A percentile compares a stretch with the other conserved stretches of the same genome.
Conservation (phyloP, 2,329 filamentous ascomycete genomes). For the Fusarium chuoi region DNA sequence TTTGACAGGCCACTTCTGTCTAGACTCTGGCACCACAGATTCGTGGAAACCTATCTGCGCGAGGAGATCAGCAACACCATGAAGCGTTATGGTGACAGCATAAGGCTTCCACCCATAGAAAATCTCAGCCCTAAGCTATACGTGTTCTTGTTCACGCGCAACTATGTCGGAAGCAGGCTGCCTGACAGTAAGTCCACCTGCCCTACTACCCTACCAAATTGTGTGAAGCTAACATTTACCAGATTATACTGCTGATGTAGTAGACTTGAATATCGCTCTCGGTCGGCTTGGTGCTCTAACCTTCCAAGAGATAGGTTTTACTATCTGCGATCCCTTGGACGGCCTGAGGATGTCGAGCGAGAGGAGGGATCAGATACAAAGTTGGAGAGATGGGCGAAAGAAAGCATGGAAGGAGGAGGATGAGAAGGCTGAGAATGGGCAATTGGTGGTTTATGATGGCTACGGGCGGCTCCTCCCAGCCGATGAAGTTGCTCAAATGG, state of each 20-base stretch:
- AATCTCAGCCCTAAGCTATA: neutral
- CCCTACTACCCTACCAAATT: fast-evolving
- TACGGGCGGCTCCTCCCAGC: fast-evolving
- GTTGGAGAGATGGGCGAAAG: neutral
- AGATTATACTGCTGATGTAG: fast-evolving
- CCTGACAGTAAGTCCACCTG: neutral
- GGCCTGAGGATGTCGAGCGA: fast-evolving
- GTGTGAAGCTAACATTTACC: fast-evolving
- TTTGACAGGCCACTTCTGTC: neutral
- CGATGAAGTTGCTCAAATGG: neutral
- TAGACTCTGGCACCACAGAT: neutral
- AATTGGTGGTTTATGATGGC: neutral
- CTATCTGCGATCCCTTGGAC: neutral
- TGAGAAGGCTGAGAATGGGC: neutral
- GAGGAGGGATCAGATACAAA: neutral
- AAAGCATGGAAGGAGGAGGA: neutral
- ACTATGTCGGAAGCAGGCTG: neutral
- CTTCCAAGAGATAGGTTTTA: fast-evolving
- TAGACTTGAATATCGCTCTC: neutral
- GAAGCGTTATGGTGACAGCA: fast-evolving
- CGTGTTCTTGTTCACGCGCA: neutral
- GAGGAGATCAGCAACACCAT: neutral
- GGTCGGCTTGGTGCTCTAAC: fast-evolving
- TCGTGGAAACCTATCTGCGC: neutral
- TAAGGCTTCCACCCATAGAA: fast-evolving